Evolutionary conservation across 1,139 yeast species (phyloP).

Genomic region (Yamadazyma sp.): DNA sequence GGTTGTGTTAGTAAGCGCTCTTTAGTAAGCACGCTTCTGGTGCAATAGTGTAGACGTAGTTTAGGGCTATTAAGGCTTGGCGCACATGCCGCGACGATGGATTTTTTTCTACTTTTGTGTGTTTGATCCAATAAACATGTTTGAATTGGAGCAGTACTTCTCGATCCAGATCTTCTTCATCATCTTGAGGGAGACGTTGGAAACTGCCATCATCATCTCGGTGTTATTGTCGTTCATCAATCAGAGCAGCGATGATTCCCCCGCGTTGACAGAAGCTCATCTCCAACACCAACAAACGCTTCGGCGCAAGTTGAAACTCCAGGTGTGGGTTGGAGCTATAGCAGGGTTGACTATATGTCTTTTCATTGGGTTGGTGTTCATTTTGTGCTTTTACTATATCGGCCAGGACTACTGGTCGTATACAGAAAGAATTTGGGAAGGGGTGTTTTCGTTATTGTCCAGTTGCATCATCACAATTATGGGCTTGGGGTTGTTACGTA

Average conservation of each 20-base stretch:
- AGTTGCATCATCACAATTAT: slow-evolving; percentile 79
- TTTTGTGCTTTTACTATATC: slow-evolving; percentile 70
- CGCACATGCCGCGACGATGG: no score
- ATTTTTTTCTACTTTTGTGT: no score
- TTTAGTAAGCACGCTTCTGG: no score
- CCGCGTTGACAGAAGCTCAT: neutral
- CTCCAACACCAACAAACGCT: slow-evolving; percentile 7
- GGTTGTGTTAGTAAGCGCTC: no score
- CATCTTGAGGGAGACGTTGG: slow-evolving; percentile 81
- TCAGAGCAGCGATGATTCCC: slow-evolving; percentile 39
- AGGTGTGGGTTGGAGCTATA: slow-evolving; percentile 84
- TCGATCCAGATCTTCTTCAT: slow-evolving; percentile 83
- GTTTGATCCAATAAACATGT: slow-evolving; percentile 4
- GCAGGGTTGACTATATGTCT: slow-evolving; percentile 74
- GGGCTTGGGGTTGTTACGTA: slow-evolving; percentile 85
- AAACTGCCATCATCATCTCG: slow-evolving; percentile 84
- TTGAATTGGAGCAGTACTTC: slow-evolving; percentile 49
- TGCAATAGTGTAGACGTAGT: no score
- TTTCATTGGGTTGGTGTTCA: slow-evolving; percentile 71
- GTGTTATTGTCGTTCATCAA: slow-evolving; percentile 79
- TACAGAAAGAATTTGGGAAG: slow-evolving; percentile 92
- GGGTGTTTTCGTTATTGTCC: slow-evolving; percentile 77
- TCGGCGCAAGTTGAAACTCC: slow-evolving; percentile 46
- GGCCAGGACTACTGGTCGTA: slow-evolving; percentile 81
- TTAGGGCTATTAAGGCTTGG: no score